Percentiles rank a stretch among this genome's conserved stretches.
phyloP scores from a whole-genome alignment of 768 basidiomycete species.

The Chlorophyllum brunneum region DNA sequence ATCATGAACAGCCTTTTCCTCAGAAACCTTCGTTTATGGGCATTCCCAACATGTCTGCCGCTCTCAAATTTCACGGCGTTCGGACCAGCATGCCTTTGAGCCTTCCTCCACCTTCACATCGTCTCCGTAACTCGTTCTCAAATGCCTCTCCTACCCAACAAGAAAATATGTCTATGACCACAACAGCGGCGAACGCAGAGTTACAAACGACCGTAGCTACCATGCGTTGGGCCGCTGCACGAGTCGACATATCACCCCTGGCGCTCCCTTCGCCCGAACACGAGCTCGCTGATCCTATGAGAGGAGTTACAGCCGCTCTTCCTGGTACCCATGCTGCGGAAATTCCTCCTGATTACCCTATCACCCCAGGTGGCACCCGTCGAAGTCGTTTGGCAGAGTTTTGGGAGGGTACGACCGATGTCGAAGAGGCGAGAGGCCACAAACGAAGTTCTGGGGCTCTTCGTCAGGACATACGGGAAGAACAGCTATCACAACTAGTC shows the following conservation, averaged over 20 bases:
- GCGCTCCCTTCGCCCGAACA: conserved; percentile 88
- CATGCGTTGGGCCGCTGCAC: conserved; percentile 81
- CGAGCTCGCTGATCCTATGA: conserved; percentile 89
- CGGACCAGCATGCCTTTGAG: conserved; percentile 20
- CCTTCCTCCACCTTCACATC: conserved; percentile 26
- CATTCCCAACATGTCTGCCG: conserved; percentile 7
- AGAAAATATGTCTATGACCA: conserved; percentile 17
- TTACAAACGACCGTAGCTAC: conserved; percentile 71
- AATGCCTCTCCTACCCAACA: conserved; percentile 16
- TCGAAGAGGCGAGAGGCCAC: conserved; percentile 32
- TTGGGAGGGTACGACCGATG: conserved; percentile 74
- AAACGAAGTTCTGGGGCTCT: conserved; percentile 16
- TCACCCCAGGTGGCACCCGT: conserved; percentile 47
- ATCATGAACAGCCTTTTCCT: not conserved
- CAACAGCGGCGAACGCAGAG: conserved; percentile 38
- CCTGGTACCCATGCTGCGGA: conserved; percentile 53
- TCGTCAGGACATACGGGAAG: conserved; percentile 7
- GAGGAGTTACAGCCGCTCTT: conserved; percentile 62
- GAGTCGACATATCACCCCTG: conserved; percentile 81
- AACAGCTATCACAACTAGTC: conserved; percentile 1
- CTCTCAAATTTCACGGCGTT: conserved; percentile 18
- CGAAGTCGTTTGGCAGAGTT: conserved; percentile 63
- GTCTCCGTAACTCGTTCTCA: conserved; percentile 31
- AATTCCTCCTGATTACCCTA: conserved; percentile 25
- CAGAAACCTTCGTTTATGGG: conserved; percentile 3